A percentile compares a stretch with the other conserved stretches of the same genome.
phyloP scores from a whole-genome alignment of 73 alveolate genomes.

The Tetrahymena borealis region DNA sequence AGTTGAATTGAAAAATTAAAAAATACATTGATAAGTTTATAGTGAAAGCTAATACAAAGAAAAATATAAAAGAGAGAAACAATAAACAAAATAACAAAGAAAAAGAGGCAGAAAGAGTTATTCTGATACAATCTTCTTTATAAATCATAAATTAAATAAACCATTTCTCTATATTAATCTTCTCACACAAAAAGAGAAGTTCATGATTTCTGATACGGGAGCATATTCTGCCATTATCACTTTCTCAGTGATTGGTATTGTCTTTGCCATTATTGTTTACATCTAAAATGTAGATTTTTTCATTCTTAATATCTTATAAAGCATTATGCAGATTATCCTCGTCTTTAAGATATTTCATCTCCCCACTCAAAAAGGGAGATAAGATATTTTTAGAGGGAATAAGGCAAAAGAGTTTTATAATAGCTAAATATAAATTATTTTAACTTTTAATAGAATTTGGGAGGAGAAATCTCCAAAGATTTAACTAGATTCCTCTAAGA shows the following conservation, averaged over 20 bases:
- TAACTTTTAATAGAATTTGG: not conserved
- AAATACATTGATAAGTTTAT: no score
- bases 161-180: not conserved
- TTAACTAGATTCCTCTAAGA: not conserved
- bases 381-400: no score
- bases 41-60: not conserved
- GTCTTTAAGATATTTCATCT: no score
- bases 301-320: not conserved
- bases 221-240: not conserved
- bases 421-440: not conserved
- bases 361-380: no score
- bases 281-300: not conserved
- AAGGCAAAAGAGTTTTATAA: no score
- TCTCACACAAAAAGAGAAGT: not conserved
- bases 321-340: not conserved
- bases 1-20: not conserved
- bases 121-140: not conserved
- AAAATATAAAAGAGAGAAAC: not conserved
- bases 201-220: not conserved
- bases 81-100: not conserved
- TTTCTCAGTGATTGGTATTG: not conserved
- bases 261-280: not conserved
- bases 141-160: not conserved
- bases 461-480: not conserved
- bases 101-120: not conserved